Evolutionary conservation across 75 land plant genomes (phyloP).

Genomic region (Selaginella moellendorffii): DNA sequence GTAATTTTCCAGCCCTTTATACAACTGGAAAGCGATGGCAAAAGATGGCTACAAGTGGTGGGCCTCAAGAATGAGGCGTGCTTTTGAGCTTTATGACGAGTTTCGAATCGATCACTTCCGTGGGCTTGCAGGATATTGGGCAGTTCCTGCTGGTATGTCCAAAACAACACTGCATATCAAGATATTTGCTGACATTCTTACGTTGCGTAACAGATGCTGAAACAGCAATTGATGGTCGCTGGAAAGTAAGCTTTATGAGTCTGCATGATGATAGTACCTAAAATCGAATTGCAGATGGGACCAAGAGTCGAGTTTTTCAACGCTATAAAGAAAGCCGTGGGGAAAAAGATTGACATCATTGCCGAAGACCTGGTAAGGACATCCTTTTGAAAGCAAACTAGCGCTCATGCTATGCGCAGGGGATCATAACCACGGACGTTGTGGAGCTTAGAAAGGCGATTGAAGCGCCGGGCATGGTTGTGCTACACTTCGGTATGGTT

Average conservation of each 20-base stretch:
- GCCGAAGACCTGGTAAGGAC: slow-evolving; percentile 89
- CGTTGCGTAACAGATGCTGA: slow-evolving; percentile 39
- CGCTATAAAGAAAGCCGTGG: slow-evolving; percentile 64
- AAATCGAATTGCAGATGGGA: slow-evolving; percentile 81
- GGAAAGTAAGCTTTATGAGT: slow-evolving; percentile 52
- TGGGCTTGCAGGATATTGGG: slow-evolving; percentile 94
- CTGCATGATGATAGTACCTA: background rate
- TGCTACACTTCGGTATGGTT: slow-evolving; percentile 96
- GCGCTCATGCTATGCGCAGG: slow-evolving; percentile 27
- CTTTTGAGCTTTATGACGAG: slow-evolving; percentile 73
- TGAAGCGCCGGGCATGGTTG: slow-evolving; percentile 94
- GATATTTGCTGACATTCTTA: background rate
- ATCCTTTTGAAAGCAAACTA: no score
- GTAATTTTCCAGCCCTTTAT: slow-evolving; percentile 80
- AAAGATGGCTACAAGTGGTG: slow-evolving; percentile 81
- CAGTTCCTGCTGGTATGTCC: slow-evolving; percentile 64
- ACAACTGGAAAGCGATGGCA: slow-evolving; percentile 89
- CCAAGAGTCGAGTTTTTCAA: slow-evolving; percentile 70
- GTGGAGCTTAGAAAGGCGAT: slow-evolving; percentile 60
- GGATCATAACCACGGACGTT: slow-evolving; percentile 88
- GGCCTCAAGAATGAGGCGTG: slow-evolving; percentile 61
- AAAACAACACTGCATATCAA: background rate
- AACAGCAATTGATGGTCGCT: slow-evolving; percentile 53
- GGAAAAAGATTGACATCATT: slow-evolving; percentile 66
- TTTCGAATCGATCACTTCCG: slow-evolving; percentile 95